Evolutionary conservation across 2,329 filamentous ascomycete genomes (phyloP), one percentile per base, ranked within the genome.

Genomic region (Colletotrichum salicis): DNA sequence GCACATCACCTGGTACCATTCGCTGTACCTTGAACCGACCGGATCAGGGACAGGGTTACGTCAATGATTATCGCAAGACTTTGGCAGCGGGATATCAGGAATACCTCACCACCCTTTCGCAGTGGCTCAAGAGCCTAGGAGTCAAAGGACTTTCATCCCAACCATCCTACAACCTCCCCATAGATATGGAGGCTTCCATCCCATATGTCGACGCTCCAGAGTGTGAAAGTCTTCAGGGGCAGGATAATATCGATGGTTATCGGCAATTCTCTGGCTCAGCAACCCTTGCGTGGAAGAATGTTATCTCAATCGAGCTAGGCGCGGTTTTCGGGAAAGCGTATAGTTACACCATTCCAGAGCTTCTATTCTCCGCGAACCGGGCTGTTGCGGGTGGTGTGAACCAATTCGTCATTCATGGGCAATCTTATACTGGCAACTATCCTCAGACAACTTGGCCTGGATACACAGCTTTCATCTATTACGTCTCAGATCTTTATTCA

Each of bases 391-490:
- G 80, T 4, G 81, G 81, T 1, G 77, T 86, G 22, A 87, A 84
- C 52, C 80, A 83, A 54, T 75, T 84, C 48, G 80, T 87, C 5
- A 74, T 86, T 8, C 86, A 88, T 70, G 85, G 85, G 0, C 78
- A 78, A 57, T 75, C 83, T 0, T 85, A 83, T 61, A 79, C 80
- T 0, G 82, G 81, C 2, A 73, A 81, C 5, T 87, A 86, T 64
- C 75, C 76, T 0, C 81, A 83, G 60, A 87, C 86, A 0, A 86
- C 86, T 0, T 88, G 86, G 85, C 86, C 86, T 0, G 84, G 83
- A 0, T 85, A 81, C 63, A 82, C 82, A 0, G 79, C 84, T 0
- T 87, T 87, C 68, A 69, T 64, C 6, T 87, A 84, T 71, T 52
- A 77, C 0, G 86, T 83, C 65, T 80, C 81, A 0, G 82, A 84